Evolutionary conservation across 2,329 filamentous ascomycete genomes (phyloP), one percentile per base, ranked within the genome.

Genomic region (Curvularia lunata): DNA sequence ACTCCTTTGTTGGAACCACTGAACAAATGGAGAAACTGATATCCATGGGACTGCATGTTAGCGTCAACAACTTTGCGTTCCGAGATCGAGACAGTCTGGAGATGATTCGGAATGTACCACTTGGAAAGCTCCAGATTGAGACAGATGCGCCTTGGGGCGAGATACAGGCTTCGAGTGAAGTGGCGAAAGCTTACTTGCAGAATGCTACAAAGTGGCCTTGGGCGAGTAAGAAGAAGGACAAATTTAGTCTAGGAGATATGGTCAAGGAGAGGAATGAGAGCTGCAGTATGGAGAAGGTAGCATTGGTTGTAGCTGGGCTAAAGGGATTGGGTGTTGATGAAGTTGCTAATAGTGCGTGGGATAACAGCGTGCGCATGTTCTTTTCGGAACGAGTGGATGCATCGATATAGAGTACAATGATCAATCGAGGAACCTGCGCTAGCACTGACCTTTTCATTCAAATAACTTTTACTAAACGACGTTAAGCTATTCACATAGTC

Each of bases 261-360:
- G 75, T 84, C 1, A 85, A 84, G 62, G 79, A 80, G 55, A 69
- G 81, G 40, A 84, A 84, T 58, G 82, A 84, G 64, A 83, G 81
- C 47, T 84, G 81, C 59, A 71, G 69, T 0, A 81, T 84, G 12
- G 78, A 79, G 40, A 71, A 77, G 45, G 81, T 84, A 32, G 82
- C 80, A 0, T 70, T 77, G 48, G 69, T 83, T 1, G 80, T 83
- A 4, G 82, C 82, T 2, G 82, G 82, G 7, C 53, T 84, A 48
- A 83, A 81, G 57, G 80, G 77, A 0, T 40, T 79, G 1, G 41
- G 62, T 1, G 73, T 83, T 0, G 75, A 82, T 19, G 77, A 83
- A 46, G 75, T 84, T 23, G 76, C 75, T 0, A 68, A 77, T 8
- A 76, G 74, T 1, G 75, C 77, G 6, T 80, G 73, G 70, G 54